Evolutionary conservation across 306 rosid species (phyloP).

Genomic region (Prinsepia uniflora): DNA sequence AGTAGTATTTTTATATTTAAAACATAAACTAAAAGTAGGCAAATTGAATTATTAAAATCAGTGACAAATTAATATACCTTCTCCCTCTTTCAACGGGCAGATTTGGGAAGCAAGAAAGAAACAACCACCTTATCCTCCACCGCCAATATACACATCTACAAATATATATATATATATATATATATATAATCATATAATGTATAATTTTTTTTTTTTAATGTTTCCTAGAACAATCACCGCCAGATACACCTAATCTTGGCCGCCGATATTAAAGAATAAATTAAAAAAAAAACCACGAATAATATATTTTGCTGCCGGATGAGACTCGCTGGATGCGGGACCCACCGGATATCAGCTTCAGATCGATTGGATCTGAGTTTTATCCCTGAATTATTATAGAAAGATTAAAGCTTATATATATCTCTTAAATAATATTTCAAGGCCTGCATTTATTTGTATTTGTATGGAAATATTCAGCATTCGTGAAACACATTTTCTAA

Average conservation of each 20-base stretch:
- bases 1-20: too few relatives aligned
- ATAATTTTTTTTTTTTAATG: background rate
- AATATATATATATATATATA: too few relatives aligned
- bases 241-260: conserved; percentile 17
- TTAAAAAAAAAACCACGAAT: background rate
- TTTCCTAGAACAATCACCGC: conserved; percentile 18
- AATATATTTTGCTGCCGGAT: conserved; percentile 15
- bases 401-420: background rate
- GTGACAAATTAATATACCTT: too few relatives aligned
- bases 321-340: background rate
- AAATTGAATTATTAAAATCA: too few relatives aligned
- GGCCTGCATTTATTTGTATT: background rate
- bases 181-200: background rate
- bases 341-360: conserved; percentile 16
- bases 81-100: background rate
- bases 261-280: background rate
- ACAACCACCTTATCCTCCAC: background rate
- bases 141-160: background rate
- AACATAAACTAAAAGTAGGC: too few relatives aligned
- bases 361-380: background rate
- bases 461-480: background rate
- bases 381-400: too few relatives aligned
- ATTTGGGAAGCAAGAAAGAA: conserved; percentile 3
- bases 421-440: background rate
- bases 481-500: background rate